Percentiles rank a stretch among this genome's conserved stretches.
Evolutionary conservation across 1,284 basidiomycete genomes (phyloP).

Genomic region (Coniferiporia weirii): DNA sequence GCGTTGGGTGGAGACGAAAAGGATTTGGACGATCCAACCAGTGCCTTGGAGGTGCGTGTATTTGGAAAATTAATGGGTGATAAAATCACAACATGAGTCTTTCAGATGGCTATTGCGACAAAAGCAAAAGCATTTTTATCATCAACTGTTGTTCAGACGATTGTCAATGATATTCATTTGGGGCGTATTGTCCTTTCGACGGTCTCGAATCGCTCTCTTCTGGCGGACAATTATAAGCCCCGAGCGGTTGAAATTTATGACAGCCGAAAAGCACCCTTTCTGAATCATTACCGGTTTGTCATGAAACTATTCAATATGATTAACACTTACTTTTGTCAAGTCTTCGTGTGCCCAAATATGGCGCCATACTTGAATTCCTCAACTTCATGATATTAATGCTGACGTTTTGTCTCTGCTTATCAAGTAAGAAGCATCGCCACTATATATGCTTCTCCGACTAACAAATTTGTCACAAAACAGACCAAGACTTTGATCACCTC

Average conservation of each 20-base stretch:
- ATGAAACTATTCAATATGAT: not conserved
- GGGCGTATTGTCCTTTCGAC: constrained; percentile 68
- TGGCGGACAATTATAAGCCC: constrained; percentile 84
- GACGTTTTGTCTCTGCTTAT: constrained; percentile 70
- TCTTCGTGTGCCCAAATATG: constrained; percentile 77
- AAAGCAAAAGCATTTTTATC: constrained; percentile 75
- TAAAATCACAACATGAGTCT: constrained; percentile 1
- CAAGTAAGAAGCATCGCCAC: constrained; percentile 41
- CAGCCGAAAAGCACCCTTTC: constrained; percentile 64
- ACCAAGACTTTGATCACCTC: constrained; percentile 45
- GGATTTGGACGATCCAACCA: constrained; percentile 58
- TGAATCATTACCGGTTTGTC: constrained; percentile 72
- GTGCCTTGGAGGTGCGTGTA: constrained; percentile 69
- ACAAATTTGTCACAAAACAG: constrained; percentile 32
- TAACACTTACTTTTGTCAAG: constrained; percentile 30
- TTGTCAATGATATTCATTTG: constrained; percentile 77
- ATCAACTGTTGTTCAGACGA: constrained; percentile 74
- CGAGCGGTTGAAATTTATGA: constrained; percentile 73
- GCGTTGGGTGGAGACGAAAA: constrained; percentile 50
- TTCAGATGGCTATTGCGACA: constrained; percentile 81
- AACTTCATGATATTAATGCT: constrained; percentile 66
- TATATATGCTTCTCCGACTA: not conserved
- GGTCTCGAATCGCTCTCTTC: constrained; percentile 62
- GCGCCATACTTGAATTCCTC: constrained; percentile 72
- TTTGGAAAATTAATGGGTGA: not conserved